Percentiles rank a stretch among this genome's conserved stretches.
Evolutionary conservation across 2,329 filamentous ascomycete genomes (phyloP).

Genomic region (Calonectria multiphialidica): DNA sequence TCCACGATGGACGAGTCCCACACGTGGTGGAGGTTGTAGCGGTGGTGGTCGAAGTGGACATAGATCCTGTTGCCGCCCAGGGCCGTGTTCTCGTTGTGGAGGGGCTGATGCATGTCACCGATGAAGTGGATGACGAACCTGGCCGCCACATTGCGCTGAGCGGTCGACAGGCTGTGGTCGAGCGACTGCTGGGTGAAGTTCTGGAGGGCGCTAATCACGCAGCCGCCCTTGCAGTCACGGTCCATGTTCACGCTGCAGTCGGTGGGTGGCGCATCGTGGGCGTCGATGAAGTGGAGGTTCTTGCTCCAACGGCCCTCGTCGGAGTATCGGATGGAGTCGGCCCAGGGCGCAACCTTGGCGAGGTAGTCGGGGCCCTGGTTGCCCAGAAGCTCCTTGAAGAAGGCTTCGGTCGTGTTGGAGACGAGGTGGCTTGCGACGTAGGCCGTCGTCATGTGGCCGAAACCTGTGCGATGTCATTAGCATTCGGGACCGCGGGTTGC

Average conservation of each 20-base stretch:
- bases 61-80: slow-evolving; percentile 77
- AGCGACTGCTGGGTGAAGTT: slow-evolving; percentile 71
- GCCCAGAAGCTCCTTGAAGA: slow-evolving; percentile 69
- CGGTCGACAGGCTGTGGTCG: slow-evolving; percentile 57
- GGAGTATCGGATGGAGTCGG: slow-evolving; percentile 75
- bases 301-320: slow-evolving; percentile 72
- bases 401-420: slow-evolving; percentile 64
- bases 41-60: slow-evolving; percentile 69
- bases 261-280: slow-evolving; percentile 70
- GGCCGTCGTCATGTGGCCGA: slow-evolving; percentile 75
- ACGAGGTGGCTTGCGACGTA: slow-evolving; percentile 74
- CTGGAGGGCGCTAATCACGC: slow-evolving; percentile 70
- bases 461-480: slow-evolving; percentile 53
- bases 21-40: slow-evolving; percentile 77
- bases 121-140: slow-evolving; percentile 78
- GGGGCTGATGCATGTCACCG: slow-evolving; percentile 77
- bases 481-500: slow-evolving; percentile 9
- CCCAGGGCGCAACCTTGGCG: slow-evolving; percentile 75
- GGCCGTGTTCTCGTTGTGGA: slow-evolving; percentile 74
- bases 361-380: slow-evolving; percentile 69
- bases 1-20: slow-evolving; percentile 81
- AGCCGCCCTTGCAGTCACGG: slow-evolving; percentile 75
- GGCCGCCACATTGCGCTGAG: slow-evolving; percentile 68
- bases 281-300: slow-evolving; percentile 78
- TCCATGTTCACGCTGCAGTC: slow-evolving; percentile 68